phyloP scores from a whole-genome alignment of 768 basidiomycete genomes.

The Agaricus blazei region DNA sequence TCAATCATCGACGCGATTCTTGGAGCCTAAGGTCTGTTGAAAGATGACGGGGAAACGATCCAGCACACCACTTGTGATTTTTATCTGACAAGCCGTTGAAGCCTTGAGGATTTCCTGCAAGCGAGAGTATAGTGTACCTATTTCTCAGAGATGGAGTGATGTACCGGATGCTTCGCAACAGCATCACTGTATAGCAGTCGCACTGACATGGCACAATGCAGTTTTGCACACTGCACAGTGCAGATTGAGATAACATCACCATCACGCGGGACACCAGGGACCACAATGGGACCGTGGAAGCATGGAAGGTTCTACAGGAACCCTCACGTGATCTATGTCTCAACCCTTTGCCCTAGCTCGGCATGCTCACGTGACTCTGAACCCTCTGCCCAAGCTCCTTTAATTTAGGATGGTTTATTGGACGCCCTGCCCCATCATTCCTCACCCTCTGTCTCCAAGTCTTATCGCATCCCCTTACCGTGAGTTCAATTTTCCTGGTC shows the following conservation, averaged over 20 bases:
- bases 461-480: slow-evolving; percentile 35
- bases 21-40: too few species aligned
- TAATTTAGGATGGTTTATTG: slow-evolving; percentile 59
- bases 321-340: slow-evolving; percentile 19
- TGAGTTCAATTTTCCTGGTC: slow-evolving; percentile 32
- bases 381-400: slow-evolving; percentile 71
- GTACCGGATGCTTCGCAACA: not conserved
- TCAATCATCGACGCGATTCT: too few species aligned
- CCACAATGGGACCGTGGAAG: not conserved
- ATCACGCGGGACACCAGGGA: not conserved
- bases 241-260: not conserved
- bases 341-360: slow-evolving; percentile 43
- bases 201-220: not conserved
- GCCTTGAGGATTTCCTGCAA: too few species aligned
- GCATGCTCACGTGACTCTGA: slow-evolving; percentile 34
- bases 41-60: too few species aligned
- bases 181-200: not conserved
- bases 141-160: too few species aligned
- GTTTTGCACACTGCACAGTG: too few species aligned
- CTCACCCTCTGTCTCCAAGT: slow-evolving; percentile 31
- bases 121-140: too few species aligned
- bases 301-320: slow-evolving; percentile 17
- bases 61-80: too few species aligned
- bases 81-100: too few species aligned
- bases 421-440: slow-evolving; percentile 44